Base-by-base conservation (phyloP, 495 filamentous ascomycete genomes). In the Beverwykella pulmonaria region DNA sequence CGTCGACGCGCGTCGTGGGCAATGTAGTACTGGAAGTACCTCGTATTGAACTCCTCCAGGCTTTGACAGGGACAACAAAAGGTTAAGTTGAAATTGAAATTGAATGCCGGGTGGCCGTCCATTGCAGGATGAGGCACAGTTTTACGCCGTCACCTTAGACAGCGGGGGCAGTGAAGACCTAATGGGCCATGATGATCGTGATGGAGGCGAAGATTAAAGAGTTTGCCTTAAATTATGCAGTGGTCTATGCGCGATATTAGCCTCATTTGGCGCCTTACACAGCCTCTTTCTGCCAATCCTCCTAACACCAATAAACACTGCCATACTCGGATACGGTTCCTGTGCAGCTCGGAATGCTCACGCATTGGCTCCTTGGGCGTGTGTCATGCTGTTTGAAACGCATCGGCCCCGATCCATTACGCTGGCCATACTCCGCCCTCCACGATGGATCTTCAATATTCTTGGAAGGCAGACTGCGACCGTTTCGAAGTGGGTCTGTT, bases 381-480 rank as follows among this genome's bases (percentile, higher is more conserved):
- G 32, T 34, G 32, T 12, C 32, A 34, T 34, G 32, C 32, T 34
- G 32, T 12, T 34, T 34, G 32, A 34, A 34, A 34, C 32, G 12
- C 32, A n/a, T n/a, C n/a, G n/a, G n/a, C n/a, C n/a, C n/a, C n/a
- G 5, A 34, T 34, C 32, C 32, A 5, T 12, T 6, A 34, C 5
- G 5, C 32, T 12, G 32, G 6, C 32, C 32, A 34, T 15, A n/a
- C 39, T 44, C 9, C 39, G 39, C 39, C 39, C 17, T 44, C 39
- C 39, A 44, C 39, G 39, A 44, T 15, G 39, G 39, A 44, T 44
- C 39, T 44, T 2, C 17, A 44, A 44, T 7, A 2, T 3, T 44
- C 39, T 34, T 23, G 46, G 17, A 52, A 52, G 48, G 48, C 48
- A 52, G 48, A 52, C 48, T 44, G 39, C 39, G 15, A 44, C 3